Base-by-base conservation (phyloP, 345 rosid genomes). In the Citrus reticulata region DNA sequence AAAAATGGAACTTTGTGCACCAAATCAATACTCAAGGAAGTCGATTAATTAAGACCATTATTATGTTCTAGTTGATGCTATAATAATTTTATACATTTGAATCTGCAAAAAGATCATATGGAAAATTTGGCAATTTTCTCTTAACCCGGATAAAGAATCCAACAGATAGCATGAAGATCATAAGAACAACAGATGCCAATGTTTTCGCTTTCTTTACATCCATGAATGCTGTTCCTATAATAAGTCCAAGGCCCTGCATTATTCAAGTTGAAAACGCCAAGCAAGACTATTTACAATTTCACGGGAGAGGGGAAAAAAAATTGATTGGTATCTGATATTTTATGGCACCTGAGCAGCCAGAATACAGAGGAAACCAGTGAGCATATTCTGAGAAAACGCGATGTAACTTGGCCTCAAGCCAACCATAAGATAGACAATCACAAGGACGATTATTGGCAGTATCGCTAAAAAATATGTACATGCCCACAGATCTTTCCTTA, bases 221-320 rank as follows among this genome's bases (percentile, higher is more conserved):
- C 85, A 81, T 74, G 77, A 84, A 77, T 37, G 81, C 78, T 19
- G 87, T 84, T 39, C 85, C 87, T 72, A 78, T 68, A 2, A 76
- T 29, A 19, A 80, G 82, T 68, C 89, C 87, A 78, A 84, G 84
- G 0, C 89, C 85, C 84, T 82, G 86, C 63, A 78, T 4, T n/a
- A 32, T 80, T 75, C 5, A 2, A 75, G 10, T 63, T 63, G 4
- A 13, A 7, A 75, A 42, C 22, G 9, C n/a, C 35, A 72, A 72
- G 64, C 60, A 9, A 49, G 11, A 16, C 13, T 4, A 55, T 32
- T 35, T 11, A 2, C 5, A 62, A 11, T 27, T 9, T 62, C 10
- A 62, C 6, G 0, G 16, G 5, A 35, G 37, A 35, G 37, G 35
- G 37, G 1, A 35, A 35, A 25, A 55, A 17, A 14, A 35, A 35